Base-by-base conservation (phyloP, 2,329 filamentous ascomycete species). In the Nemania bipapillata region DNA sequence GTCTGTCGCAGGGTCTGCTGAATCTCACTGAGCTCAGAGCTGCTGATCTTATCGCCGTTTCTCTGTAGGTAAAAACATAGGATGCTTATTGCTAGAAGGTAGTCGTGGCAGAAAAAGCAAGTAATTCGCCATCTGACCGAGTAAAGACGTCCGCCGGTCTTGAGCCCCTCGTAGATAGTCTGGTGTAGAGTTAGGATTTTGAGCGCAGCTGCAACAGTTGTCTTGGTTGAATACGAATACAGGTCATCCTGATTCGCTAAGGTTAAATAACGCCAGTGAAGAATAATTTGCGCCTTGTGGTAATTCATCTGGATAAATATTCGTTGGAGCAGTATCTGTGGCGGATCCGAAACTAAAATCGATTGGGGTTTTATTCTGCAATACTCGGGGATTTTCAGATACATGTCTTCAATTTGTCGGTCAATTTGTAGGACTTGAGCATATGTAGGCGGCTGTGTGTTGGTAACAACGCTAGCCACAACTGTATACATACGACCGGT, bases 211-310 rank as follows among this genome's bases (percentile, higher is more conserved):
- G 70, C 63, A 6, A 70, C 62, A n/a, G 68, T 56, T 6, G 50
- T 65, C 55, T 66, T 70, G 20, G 58, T 70, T 24, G 70, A 80
- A 61, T 78, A 77, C 1, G 68, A 62, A 49, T 73, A 76, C 2
- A 61, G 30, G 4, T 72, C 63, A 15, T 76, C 70, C 3, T 70
- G 54, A 4, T 66, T 59, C 6, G 68, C 62, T 7, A 67, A 17
- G 3, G 69, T 42, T 3, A 79, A 61, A 57, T 75, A 79, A 3
- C 73, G 73, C 12, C 76, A 70, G 62, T 80, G 79, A 20, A 80
- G 73, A 59, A 78, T 75, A 9, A 79, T 65, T 26, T 77, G 73
- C 1, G 75, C 75, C 32, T 76, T 78, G 57, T 74, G 72, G 50
- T 77, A 74, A 50, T 76, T 74, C 62, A 77, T 74, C 22, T 72